These are phyloP conservation scores for Helicocarpus griseus DNA, from an alignment of 2,329 filamentous ascomycete species.

Conservation along the genomic window DNA sequence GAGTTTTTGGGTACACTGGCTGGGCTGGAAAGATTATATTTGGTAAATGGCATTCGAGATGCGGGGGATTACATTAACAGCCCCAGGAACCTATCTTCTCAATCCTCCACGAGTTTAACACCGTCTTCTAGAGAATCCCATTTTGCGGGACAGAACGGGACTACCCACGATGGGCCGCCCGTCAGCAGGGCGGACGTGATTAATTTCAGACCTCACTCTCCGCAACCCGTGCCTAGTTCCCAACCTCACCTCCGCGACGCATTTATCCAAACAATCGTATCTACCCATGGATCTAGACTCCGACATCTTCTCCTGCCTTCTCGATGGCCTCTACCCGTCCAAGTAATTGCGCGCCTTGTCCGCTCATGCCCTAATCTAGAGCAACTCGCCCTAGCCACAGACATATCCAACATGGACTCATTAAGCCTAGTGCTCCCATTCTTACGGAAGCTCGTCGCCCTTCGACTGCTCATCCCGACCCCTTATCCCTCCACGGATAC, in stretches of 20 bases:
- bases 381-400: slow-evolving; percentile 46
- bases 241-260: slow-evolving; percentile 29
- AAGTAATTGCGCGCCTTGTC: slow-evolving; percentile 42
- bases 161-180: not conserved
- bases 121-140: not conserved
- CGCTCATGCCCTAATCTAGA: slow-evolving; percentile 48
- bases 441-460: slow-evolving; percentile 29
- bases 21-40: slow-evolving; percentile 43
- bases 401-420: slow-evolving; percentile 30
- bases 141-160: not conserved
- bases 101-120: slow-evolving; percentile 1
- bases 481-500: not conserved
- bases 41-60: slow-evolving; percentile 34
- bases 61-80: slow-evolving; percentile 24
- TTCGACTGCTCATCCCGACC: slow-evolving; percentile 33
- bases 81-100: slow-evolving; percentile 8
- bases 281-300: slow-evolving; percentile 42
- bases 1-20: slow-evolving; percentile 33
- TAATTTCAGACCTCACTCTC: slow-evolving; percentile 15
- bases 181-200: not conserved
- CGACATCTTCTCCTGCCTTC: slow-evolving; percentile 49
- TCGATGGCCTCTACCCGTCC: slow-evolving; percentile 43
- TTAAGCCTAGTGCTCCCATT: slow-evolving; percentile 31
- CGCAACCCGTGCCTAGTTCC: slow-evolving; percentile 17
- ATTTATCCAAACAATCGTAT: slow-evolving; percentile 43